A percentile compares a stretch with the other conserved stretches of the same genome.
Evolutionary conservation across 495 filamentous ascomycete species (phyloP).

Genomic region (Symbiotaphrina buchneri): DNA sequence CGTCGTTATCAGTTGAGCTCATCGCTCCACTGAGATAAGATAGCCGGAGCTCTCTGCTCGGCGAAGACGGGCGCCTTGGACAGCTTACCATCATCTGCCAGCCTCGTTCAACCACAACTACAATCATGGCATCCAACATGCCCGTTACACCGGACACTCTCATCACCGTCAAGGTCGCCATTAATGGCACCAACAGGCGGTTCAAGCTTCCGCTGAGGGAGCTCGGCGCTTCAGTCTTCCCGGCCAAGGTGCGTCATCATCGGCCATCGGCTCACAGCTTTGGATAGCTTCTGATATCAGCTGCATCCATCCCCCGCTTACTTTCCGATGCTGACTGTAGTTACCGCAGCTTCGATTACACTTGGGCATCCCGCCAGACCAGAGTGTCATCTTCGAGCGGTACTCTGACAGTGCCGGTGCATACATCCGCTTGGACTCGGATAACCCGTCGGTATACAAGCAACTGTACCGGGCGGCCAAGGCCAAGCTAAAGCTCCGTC

Average conservation of each 20-base stretch:
- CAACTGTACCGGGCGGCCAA: conserved; percentile 93
- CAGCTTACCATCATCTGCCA: no score
- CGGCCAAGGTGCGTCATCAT: conserved; percentile 54
- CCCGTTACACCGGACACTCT: conserved; percentile 44
- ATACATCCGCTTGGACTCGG: conserved; percentile 57
- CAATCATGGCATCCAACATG: conserved; percentile 21
- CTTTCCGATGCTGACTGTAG: no score
- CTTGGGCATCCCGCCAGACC: conserved; percentile 44
- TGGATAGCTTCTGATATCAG: background rate
- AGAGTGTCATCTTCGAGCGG: conserved; percentile 62
- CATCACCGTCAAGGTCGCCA: conserved; percentile 68
- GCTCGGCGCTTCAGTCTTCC: conserved; percentile 50
- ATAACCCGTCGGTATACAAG: conserved; percentile 74
- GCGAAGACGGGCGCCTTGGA: no score
- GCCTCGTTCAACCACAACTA: no score
- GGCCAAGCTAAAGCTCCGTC: conserved; percentile 91
- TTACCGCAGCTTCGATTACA: conserved; percentile 47
- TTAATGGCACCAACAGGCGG: conserved; percentile 48
- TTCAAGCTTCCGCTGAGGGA: conserved; percentile 83
- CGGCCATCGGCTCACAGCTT: conserved; percentile 13
- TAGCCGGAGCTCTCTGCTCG: no score
- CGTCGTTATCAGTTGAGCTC: no score
- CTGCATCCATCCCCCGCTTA: conserved; percentile 1
- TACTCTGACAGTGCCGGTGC: conserved; percentile 83
- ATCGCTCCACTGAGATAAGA: no score